Conservation (phyloP, 75 land plant genomes). For the Picea glauca region DNA sequence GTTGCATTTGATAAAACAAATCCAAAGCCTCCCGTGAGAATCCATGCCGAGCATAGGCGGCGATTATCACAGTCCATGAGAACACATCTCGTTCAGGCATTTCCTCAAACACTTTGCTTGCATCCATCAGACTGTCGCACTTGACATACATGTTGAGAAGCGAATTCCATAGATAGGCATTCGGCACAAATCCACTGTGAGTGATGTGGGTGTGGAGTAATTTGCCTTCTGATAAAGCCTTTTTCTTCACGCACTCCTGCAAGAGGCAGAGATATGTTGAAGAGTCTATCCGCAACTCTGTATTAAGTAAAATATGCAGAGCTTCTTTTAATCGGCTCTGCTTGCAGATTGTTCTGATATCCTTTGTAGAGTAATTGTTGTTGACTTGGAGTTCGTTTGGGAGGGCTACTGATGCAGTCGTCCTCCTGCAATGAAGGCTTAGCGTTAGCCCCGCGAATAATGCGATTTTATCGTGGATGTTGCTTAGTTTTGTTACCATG, state of each 20-base stretch:
- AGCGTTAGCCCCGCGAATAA: too few relatives aligned
- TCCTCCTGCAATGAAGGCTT: too few relatives aligned
- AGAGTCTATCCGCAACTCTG: background rate
- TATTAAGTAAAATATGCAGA: background rate
- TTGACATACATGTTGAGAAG: background rate
- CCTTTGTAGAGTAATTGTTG: too few relatives aligned
- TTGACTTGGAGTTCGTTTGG: too few relatives aligned
- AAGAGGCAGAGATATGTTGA: background rate
- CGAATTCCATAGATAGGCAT: background rate
- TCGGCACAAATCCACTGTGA: background rate
- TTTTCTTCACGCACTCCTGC: background rate
- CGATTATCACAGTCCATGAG: constrained; percentile 30
- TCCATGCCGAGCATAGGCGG: constrained; percentile 48
- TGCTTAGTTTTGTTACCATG: too few relatives aligned
- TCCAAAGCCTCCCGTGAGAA: constrained; percentile 23
- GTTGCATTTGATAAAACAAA: constrained; percentile 38
- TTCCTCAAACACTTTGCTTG: background rate
- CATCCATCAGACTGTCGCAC: background rate
- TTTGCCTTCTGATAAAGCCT: background rate
- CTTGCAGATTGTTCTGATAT: background rate
- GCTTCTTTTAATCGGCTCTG: background rate
- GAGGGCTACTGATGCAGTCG: too few relatives aligned
- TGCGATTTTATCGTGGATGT: too few relatives aligned
- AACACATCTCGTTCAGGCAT: background rate
- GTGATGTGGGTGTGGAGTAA: background rate